Percentiles rank a stretch among this genome's conserved stretches.
Conservation (phyloP, 495 filamentous ascomycete genomes). For the Tricharina praecox region DNA sequence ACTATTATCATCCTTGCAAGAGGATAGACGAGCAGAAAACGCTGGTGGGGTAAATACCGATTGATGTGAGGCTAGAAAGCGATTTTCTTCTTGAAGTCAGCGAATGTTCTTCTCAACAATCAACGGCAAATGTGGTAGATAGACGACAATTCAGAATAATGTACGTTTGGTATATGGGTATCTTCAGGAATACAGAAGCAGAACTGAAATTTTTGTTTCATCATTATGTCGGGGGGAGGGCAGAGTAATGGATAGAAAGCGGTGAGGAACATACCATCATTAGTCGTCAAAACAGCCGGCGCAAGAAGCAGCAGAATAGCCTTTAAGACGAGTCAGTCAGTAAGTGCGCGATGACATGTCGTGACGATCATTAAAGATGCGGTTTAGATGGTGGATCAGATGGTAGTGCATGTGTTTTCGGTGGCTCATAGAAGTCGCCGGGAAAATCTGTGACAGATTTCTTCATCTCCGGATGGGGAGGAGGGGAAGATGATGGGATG, state of each 20-base stretch:
- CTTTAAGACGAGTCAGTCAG: neutral
- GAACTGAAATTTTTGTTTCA: constrained; percentile 9
- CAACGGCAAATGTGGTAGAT: neutral
- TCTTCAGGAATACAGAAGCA: constrained; percentile 13
- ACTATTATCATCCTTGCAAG: constrained; percentile 10
- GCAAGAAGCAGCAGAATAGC: neutral
- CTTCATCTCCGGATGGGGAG: constrained; percentile 1
- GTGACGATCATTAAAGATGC: neutral
- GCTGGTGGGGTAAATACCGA: constrained; percentile 1
- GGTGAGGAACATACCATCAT: constrained; percentile 3
- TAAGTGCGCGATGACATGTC: neutral
- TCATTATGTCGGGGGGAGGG: constrained; percentile 2
- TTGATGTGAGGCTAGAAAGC: constrained; percentile 1
- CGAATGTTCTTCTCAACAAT: neutral
- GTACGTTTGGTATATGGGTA: constrained; percentile 5
- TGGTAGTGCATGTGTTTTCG: constrained; percentile 11
- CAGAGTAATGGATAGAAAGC: neutral
- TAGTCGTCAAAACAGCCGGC: constrained; percentile 1
- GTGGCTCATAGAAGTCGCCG: constrained; percentile 9
- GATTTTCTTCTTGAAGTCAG: constrained; percentile 3
- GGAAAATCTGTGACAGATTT: constrained; percentile 7
- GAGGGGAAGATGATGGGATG: no score
- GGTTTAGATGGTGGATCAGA: constrained; percentile 6
- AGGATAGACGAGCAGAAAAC: neutral
- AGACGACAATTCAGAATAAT: constrained; percentile 8